phyloP scores from a whole-genome alignment of 139 green algal species.

The Haematococcus sp. region DNA sequence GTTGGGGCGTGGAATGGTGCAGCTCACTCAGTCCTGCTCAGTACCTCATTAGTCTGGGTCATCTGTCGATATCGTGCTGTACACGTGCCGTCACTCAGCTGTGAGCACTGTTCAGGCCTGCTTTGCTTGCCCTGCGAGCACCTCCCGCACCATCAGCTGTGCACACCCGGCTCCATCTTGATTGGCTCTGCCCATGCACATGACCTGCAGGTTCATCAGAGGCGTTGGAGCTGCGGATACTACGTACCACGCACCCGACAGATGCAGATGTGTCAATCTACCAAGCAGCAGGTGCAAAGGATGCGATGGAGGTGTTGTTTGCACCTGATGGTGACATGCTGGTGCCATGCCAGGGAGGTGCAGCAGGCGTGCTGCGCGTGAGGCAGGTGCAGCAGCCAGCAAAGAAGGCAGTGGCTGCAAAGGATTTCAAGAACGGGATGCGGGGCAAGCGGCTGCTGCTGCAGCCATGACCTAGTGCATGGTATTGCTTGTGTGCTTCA shows the following conservation, averaged over 20 bases:
- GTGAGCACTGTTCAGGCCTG: background rate
- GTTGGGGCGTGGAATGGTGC: no score
- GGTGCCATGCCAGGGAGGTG: slow-evolving; percentile 24
- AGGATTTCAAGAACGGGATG: slow-evolving; percentile 78
- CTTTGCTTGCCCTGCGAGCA: background rate
- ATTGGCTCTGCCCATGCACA: no score
- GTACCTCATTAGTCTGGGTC: no score
- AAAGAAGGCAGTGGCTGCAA: slow-evolving; percentile 68
- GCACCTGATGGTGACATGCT: slow-evolving; percentile 25
- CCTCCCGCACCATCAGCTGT: slow-evolving; percentile 10
- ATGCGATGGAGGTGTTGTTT: slow-evolving; percentile 17
- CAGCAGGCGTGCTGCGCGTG: background rate
- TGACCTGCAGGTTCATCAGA: background rate
- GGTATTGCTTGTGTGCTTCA: no score
- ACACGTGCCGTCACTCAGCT: no score
- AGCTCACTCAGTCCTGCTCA: no score
- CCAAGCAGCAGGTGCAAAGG: background rate
- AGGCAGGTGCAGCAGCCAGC: slow-evolving; percentile 73
- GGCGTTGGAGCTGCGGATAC: background rate
- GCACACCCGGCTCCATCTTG: no score
- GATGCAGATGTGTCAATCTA: background rate
- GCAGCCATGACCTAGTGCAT: no score
- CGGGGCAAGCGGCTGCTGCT: slow-evolving; percentile 44
- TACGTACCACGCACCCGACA: background rate
- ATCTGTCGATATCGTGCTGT: no score